A percentile compares a stretch with the other conserved stretches of the same genome.
phyloP scores from a whole-genome alignment of 2,329 filamentous ascomycete species.

The Talaromyces sp. region DNA sequence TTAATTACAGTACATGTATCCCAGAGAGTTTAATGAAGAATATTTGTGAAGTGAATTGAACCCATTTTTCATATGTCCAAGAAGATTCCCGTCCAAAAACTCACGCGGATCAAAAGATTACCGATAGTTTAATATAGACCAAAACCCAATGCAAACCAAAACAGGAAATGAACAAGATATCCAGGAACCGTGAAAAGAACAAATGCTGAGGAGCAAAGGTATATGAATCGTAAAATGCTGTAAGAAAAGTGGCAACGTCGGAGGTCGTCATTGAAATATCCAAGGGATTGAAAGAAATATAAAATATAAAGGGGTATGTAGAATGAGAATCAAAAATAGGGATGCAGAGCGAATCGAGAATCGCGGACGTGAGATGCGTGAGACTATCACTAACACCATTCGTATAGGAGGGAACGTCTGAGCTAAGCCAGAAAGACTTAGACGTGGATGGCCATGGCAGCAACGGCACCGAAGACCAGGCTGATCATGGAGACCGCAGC shows the following conservation, averaged over 20 bases:
- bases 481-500: conserved; percentile 26
- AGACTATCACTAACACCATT: neutral
- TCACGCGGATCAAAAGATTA: conserved; percentile 14
- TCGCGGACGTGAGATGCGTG: neutral
- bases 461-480: conserved; percentile 28
- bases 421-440: conserved; percentile 16
- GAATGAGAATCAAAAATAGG: conserved; percentile 18
- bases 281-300: conserved; percentile 15
- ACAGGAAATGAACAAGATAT: conserved; percentile 11
- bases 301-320: conserved; percentile 21
- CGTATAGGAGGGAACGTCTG: conserved; percentile 8
- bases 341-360: conserved; percentile 13
- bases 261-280: conserved; percentile 25
- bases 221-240: conserved; percentile 24
- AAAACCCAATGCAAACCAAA: conserved; percentile 23
- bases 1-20: conserved; percentile 14
- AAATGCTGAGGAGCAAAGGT: conserved; percentile 21
- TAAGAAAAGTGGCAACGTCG: conserved; percentile 25
- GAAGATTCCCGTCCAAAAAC: conserved; percentile 12
- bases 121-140: conserved; percentile 18
- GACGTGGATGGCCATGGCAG: conserved; percentile 27
- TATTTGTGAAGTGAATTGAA: conserved; percentile 4
- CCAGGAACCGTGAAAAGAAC: conserved; percentile 17
- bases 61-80: conserved; percentile 17
- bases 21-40: conserved; percentile 1